These are phyloP conservation scores for Exophiala xenobiotica DNA, from an alignment of 2,329 filamentous ascomycete species.

Conservation along the genomic window DNA sequence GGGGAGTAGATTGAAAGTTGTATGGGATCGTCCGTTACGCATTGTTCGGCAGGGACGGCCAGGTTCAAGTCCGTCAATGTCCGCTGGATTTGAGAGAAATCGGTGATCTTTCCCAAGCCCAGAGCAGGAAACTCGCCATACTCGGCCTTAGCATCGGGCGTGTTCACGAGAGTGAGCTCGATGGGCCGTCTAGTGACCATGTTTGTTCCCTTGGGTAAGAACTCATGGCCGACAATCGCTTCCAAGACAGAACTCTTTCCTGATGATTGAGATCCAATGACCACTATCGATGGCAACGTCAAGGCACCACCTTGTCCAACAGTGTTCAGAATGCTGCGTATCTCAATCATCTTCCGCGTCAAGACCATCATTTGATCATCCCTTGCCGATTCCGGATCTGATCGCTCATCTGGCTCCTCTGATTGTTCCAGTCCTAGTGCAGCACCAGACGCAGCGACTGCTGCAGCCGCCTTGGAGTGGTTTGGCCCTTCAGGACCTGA, in stretches of 20 bases:
- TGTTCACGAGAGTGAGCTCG: constrained; percentile 94
- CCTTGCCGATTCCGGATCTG: constrained; percentile 65
- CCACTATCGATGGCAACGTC: constrained; percentile 94
- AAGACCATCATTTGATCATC: constrained; percentile 99
- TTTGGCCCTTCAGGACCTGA: constrained; percentile 37
- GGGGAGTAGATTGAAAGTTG: constrained; percentile 94
- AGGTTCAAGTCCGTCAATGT: constrained; percentile 93
- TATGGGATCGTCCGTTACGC: constrained; percentile 95
- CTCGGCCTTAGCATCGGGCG: constrained; percentile 78
- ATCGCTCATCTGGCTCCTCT: constrained; percentile 61
- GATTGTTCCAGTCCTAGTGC: constrained; percentile 76
- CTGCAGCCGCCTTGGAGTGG: constrained; percentile 55
- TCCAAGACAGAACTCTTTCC: constrained; percentile 97
- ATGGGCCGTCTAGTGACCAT: constrained; percentile 98
- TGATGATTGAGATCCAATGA: constrained; percentile 96
- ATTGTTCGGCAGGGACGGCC: constrained; percentile 85
- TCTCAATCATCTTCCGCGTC: constrained; percentile 99
- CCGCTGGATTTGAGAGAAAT: constrained; percentile 88
- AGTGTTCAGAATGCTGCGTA: constrained; percentile 83
- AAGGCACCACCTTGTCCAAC: constrained; percentile 89
- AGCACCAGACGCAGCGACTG: constrained; percentile 67
- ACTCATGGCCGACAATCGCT: constrained; percentile 96
- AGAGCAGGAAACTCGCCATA: constrained; percentile 96
- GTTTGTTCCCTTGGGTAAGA: constrained; percentile 94
- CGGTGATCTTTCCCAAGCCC: constrained; percentile 82